Conservation (phyloP, 805 yeast genomes). For the Yamadazyma olivae region DNA sequence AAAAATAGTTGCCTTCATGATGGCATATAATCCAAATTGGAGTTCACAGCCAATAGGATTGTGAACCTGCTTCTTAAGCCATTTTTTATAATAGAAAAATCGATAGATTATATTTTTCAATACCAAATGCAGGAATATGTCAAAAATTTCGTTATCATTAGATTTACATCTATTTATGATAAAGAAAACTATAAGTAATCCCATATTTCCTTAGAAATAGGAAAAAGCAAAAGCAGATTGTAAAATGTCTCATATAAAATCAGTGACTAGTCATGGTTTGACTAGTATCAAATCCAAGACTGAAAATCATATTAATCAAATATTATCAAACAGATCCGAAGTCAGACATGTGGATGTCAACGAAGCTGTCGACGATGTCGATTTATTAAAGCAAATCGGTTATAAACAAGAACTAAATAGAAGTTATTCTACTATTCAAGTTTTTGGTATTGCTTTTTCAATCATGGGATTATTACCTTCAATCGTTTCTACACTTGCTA, state of each 20-base stretch:
- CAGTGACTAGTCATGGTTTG: slow-evolving; percentile 8
- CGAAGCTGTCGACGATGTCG: slow-evolving; percentile 16
- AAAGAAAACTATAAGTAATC: background rate
- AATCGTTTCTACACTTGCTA: slow-evolving; percentile 52
- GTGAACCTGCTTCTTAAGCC: too few relatives aligned
- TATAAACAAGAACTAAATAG: slow-evolving; percentile 67
- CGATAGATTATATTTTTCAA: too few relatives aligned
- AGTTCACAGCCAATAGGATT: too few relatives aligned
- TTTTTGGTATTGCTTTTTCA: slow-evolving; percentile 68
- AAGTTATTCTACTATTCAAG: slow-evolving; percentile 57
- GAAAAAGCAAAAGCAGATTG: background rate
- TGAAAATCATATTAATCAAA: slow-evolving; percentile 9
- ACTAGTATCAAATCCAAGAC: slow-evolving; percentile 7
- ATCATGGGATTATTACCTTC: slow-evolving; percentile 72
- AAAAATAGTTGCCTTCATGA: too few relatives aligned
- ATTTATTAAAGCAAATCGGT: slow-evolving; percentile 53
- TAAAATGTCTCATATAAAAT: slow-evolving; percentile 2
- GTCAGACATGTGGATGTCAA: slow-evolving; percentile 17
- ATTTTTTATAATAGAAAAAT: too few relatives aligned
- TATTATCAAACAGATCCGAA: slow-evolving; percentile 17
- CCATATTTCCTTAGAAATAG: background rate
- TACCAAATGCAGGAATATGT: too few relatives aligned
- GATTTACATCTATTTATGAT: too few relatives aligned
- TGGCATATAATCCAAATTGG: too few relatives aligned
- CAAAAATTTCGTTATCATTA: too few relatives aligned